phyloP scores from a whole-genome alignment of 2,329 filamentous ascomycete genomes.

The Neofusicoccum sp. region DNA sequence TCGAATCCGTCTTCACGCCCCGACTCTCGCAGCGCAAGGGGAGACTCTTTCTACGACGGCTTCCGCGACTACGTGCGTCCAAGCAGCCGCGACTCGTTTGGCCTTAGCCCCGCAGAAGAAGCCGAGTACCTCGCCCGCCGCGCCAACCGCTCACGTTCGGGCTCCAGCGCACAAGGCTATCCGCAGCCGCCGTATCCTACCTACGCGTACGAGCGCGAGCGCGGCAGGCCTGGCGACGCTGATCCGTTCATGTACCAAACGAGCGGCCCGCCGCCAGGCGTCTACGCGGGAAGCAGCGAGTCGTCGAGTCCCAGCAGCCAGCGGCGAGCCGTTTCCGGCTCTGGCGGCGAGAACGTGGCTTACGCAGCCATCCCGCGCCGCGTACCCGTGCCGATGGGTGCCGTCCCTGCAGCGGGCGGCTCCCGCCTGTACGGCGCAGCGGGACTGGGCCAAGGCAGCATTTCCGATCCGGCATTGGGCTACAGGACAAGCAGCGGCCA shows the following conservation, averaged over 20 bases:
- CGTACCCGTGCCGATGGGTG: constrained; percentile 30
- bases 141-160: constrained; percentile 25
- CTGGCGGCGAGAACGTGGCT: constrained; percentile 23
- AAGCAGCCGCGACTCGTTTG: constrained; percentile 29
- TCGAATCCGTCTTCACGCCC: constrained; percentile 38
- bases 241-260: constrained; percentile 23
- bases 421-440: not conserved
- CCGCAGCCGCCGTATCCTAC: constrained; percentile 23
- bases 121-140: constrained; percentile 28
- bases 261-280: constrained; percentile 28
- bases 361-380: constrained; percentile 35
- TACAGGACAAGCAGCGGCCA: not conserved
- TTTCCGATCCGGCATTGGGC: constrained; percentile 3
- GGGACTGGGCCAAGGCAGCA: not conserved
- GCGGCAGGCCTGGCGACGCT: constrained; percentile 20
- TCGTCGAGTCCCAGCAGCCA: constrained; percentile 31
- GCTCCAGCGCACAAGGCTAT: constrained; percentile 7
- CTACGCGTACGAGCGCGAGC: constrained; percentile 23
- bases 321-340: not conserved
- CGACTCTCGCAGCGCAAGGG: constrained; percentile 39
- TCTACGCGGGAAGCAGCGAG: constrained; percentile 22
- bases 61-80: constrained; percentile 27
- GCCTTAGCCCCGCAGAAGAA: constrained; percentile 32
- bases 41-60: not conserved
- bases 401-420: not conserved